phyloP scores from a whole-genome alignment of 495 filamentous ascomycete genomes.

The Xylaria grammica region DNA sequence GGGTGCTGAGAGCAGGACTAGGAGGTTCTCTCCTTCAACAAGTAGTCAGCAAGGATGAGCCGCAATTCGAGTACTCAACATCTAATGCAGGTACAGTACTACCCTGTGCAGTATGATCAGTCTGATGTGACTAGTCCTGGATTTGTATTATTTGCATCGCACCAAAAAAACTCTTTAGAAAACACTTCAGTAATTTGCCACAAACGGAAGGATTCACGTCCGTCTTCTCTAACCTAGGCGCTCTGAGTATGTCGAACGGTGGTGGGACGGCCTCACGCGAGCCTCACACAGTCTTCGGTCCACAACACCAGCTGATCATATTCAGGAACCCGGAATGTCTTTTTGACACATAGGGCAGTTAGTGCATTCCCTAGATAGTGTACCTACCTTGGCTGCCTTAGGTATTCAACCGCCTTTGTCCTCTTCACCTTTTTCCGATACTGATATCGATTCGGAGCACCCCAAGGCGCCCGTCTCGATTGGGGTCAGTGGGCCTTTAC shows the following conservation, averaged over 20 bases:
- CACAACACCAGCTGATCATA: slow-evolving; percentile 4
- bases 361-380: too few species aligned
- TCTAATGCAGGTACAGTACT: slow-evolving; percentile 25
- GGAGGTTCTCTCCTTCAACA: background rate
- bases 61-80: slow-evolving; percentile 1
- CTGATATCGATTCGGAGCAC: background rate
- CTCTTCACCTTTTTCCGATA: background rate
- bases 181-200: background rate
- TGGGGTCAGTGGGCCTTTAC: slow-evolving; percentile 9
- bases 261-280: background rate
- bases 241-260: too few species aligned
- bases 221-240: background rate
- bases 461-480: slow-evolving; percentile 4
- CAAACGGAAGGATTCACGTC: background rate
- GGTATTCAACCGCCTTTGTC: background rate
- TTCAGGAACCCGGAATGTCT: slow-evolving; percentile 13
- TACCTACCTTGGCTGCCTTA: background rate
- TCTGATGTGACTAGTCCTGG: slow-evolving; percentile 2
- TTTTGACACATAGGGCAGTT: background rate
- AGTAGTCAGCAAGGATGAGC: slow-evolving; percentile 10
- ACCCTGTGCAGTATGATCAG: background rate
- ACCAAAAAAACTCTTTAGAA: background rate
- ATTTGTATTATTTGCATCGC: background rate
- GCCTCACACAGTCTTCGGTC: background rate
- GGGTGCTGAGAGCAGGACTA: slow-evolving; percentile 2